A percentile compares a stretch with the other conserved stretches of the same genome.
These are phyloP conservation scores for Blastocystis sp. DNA, from an alignment of 352 stramenopile species.

Conservation along the genomic window DNA sequence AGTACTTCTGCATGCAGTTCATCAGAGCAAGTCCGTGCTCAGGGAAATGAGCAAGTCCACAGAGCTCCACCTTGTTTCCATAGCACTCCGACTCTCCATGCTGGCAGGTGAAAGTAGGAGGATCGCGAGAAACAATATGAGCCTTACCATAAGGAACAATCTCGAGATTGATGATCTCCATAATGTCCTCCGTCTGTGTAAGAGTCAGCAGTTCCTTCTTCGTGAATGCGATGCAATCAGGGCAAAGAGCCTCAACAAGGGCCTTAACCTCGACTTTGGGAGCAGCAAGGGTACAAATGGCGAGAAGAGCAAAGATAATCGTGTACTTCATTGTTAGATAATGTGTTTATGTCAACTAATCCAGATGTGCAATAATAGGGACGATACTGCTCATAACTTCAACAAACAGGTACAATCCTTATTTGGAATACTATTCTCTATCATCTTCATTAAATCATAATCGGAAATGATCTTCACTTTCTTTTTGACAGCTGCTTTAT, in stretches of 20 bases:
- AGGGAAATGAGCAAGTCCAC: background rate
- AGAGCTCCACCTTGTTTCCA: constrained; percentile 55
- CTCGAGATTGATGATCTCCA: constrained; percentile 53
- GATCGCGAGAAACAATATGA: constrained; percentile 34
- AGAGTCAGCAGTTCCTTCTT: background rate
- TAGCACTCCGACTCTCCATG: constrained; percentile 59
- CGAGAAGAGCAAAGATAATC: background rate
- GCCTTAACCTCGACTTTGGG: constrained; percentile 43
- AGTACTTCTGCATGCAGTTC: background rate
- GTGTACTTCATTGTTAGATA: constrained; percentile 20
- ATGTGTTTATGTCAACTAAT: background rate
- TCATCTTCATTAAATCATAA: constrained; percentile 55
- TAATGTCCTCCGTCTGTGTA: background rate
- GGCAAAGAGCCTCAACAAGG: constrained; percentile 3
- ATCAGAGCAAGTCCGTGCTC: constrained; percentile 34
- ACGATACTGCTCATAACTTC: background rate
- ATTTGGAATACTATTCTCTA: constrained; percentile 13
- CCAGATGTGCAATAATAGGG: background rate
- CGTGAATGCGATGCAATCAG: constrained; percentile 43
- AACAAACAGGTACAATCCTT: constrained; percentile 34
- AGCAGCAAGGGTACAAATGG: constrained; percentile 19
- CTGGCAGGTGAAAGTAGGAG: constrained; percentile 56
- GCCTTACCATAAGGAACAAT: constrained; percentile 60
- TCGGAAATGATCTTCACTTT: constrained; percentile 54
- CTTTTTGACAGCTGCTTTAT: constrained; percentile 45